A percentile compares a stretch with the other conserved stretches of the same genome.
phyloP scores from a whole-genome alignment of 768 basidiomycete genomes.

The Erythrobasidium yunnanense region DNA sequence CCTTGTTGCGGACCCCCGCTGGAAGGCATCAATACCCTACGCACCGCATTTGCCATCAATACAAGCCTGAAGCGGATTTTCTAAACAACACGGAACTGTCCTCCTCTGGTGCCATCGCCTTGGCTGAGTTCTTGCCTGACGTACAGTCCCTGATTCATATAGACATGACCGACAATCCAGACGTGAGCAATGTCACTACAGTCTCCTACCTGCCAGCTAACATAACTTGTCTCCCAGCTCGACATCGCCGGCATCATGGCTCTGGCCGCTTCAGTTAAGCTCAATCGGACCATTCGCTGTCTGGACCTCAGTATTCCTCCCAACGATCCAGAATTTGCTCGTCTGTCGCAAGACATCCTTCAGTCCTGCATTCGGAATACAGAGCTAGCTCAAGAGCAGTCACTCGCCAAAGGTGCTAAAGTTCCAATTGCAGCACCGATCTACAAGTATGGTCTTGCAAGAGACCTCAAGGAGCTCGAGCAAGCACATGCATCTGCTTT shows the following conservation, averaged over 20 bases:
- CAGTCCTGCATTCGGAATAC: conserved; percentile 87
- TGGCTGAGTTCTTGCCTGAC: conserved; percentile 94
- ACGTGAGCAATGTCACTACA: conserved; percentile 42
- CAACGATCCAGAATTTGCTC: conserved; percentile 43
- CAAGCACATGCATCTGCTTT: too few species aligned
- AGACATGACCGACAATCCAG: conserved; percentile 47
- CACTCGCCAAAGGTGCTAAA: conserved; percentile 42
- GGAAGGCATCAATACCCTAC: conserved; percentile 78
- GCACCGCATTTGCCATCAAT: conserved; percentile 86
- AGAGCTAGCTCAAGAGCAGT: conserved; percentile 52
- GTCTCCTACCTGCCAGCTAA: too few species aligned
- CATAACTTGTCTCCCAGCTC: too few species aligned
- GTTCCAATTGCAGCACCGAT: conserved; percentile 44
- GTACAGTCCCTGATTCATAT: conserved; percentile 75
- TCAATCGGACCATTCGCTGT: conserved; percentile 75
- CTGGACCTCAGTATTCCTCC: conserved; percentile 78
- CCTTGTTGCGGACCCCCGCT: conserved; percentile 79
- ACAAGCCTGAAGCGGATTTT: conserved; percentile 84
- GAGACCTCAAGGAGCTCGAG: conserved; percentile 41
- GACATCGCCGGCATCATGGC: conserved; percentile 91
- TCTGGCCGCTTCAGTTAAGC: conserved; percentile 67
- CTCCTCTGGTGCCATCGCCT: conserved; percentile 76
- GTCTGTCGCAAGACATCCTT: conserved; percentile 78
- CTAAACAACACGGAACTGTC: conserved; percentile 70
- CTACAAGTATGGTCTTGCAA: conserved; percentile 42